phyloP scores from a whole-genome alignment of 1,284 basidiomycete species.

The Trichosporon faecale region DNA sequence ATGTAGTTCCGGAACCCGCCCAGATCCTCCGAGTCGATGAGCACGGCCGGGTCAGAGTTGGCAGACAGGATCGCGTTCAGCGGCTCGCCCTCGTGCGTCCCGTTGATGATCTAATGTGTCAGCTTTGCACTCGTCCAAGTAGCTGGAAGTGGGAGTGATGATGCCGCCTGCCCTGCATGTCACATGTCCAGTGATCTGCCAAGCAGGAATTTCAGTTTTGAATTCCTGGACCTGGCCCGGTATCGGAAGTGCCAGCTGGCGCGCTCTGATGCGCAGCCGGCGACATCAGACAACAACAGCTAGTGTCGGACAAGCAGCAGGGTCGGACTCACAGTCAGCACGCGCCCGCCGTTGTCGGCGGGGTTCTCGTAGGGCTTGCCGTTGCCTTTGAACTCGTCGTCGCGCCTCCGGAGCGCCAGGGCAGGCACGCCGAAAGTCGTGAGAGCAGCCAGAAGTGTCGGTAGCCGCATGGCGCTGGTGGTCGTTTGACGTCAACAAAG shows the following conservation, averaged over 20 bases:
- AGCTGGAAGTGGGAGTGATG: neutral
- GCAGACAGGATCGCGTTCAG: slow-evolving; percentile 83
- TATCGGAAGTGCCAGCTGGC: neutral
- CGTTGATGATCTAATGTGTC: slow-evolving; percentile 56
- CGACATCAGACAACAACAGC: neutral
- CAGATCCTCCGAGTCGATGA: slow-evolving; percentile 61
- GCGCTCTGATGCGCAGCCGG: neutral
- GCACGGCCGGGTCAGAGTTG: slow-evolving; percentile 68
- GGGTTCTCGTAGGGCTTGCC: slow-evolving; percentile 15
- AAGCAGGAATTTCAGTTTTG: neutral
- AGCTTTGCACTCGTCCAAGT: neutral
- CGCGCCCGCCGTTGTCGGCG: slow-evolving; percentile 12
- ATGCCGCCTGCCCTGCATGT: neutral
- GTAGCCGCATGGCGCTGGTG: neutral
- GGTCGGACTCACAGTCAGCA: slow-evolving; percentile 16
- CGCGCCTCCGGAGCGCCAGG: neutral
- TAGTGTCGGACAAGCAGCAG: neutral
- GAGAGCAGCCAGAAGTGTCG: neutral
- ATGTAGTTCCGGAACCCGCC: slow-evolving; percentile 81
- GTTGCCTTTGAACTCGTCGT: neutral
- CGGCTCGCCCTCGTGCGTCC: slow-evolving; percentile 79
- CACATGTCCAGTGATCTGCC: neutral
- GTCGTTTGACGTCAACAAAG: neutral
- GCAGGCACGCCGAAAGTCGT: slow-evolving; percentile 1
- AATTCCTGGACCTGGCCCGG: neutral